Base-by-base conservation (phyloP, 2,329 filamentous ascomycete species). In the Monosporascus sp. region DNA sequence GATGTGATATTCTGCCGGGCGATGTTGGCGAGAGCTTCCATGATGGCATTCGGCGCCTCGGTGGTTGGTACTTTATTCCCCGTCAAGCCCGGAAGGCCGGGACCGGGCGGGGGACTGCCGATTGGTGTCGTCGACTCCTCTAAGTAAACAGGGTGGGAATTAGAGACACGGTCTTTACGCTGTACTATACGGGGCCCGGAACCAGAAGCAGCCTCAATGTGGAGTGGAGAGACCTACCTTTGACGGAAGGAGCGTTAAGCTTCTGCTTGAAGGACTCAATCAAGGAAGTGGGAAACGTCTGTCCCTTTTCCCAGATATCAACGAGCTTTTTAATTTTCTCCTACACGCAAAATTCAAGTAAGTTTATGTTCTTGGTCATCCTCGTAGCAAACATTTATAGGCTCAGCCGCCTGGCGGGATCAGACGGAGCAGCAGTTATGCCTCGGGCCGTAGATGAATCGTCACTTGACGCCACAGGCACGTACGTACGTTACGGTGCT, bases 221-320 rank as follows among this genome's bases (percentile, higher is more conserved):
- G 45, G 43, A 52, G 40, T 46, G 45, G 51, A 31, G 55, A 60
- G 61, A 77, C 87, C 78, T 89, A 91, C 87, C 84, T 67, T 81
- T 77, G 61, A 77, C 71, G 55, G 77, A 68, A 49, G 81, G 76
- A 56, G 83, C 78, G 58, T 79, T 86, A 64, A 96, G 71, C 72
- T 89, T 92, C 68, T 89, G 81, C 74, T 91, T 93, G 79, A 96
- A 96, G 38, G 83, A 84, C 58, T 79, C 78, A 63, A 99, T 82
- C 84, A 96, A 87, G 51, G 85, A 72, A 43, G 80, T 70, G 26
- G 94, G 91, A 71, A 99, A 97, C 22, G 92, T 97, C 68, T 88
- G 87, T 60, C 90, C 91, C 67, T 94, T 94, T 70, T 97, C 92
- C 94, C 94, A 99, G 62, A 99, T 99, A 69, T 96, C 92, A 74